Conservation (phyloP, 1,284 basidiomycete species). For the Ceratobasidium sp. region DNA sequence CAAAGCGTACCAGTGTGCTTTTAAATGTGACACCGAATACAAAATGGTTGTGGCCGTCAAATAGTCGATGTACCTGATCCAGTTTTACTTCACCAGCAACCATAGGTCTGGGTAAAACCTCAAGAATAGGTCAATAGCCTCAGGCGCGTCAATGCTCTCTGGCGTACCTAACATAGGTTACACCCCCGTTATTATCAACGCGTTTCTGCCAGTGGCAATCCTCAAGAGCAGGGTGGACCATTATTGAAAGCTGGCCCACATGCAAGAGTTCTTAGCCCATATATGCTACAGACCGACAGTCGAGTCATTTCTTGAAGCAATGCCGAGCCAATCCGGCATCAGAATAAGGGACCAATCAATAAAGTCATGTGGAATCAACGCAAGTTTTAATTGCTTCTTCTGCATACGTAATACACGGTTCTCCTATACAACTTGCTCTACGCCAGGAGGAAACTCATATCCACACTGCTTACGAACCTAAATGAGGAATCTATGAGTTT, state of each 20-base stretch:
- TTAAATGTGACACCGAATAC: constrained; percentile 20
- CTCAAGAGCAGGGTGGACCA: background rate
- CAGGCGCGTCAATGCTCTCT: background rate
- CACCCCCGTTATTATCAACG: background rate
- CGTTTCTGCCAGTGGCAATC: constrained; percentile 20
- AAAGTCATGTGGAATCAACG: background rate
- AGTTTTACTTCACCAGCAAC: constrained; percentile 8
- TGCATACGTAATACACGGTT: background rate
- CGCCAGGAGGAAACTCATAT: constrained; percentile 45
- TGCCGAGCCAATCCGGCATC: background rate
- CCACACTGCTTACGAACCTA: constrained; percentile 45
- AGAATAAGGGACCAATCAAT: background rate
- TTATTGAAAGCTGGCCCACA: background rate
- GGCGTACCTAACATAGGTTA: constrained; percentile 11
- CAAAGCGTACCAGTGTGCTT: background rate
- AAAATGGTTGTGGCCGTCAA: constrained; percentile 27
- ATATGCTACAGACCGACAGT: no score
- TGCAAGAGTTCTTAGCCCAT: background rate
- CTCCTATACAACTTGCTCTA: constrained; percentile 44
- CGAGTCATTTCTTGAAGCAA: background rate
- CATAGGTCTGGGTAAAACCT: background rate
- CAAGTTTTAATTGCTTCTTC: constrained; percentile 1
- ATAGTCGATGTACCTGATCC: constrained; percentile 29
- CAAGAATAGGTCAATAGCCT: background rate
- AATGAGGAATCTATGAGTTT: background rate